Evolutionary conservation across 2,329 filamentous ascomycete species (phyloP), one percentile per base, ranked within the genome.

Genomic region (Fusarium newnesense): DNA sequence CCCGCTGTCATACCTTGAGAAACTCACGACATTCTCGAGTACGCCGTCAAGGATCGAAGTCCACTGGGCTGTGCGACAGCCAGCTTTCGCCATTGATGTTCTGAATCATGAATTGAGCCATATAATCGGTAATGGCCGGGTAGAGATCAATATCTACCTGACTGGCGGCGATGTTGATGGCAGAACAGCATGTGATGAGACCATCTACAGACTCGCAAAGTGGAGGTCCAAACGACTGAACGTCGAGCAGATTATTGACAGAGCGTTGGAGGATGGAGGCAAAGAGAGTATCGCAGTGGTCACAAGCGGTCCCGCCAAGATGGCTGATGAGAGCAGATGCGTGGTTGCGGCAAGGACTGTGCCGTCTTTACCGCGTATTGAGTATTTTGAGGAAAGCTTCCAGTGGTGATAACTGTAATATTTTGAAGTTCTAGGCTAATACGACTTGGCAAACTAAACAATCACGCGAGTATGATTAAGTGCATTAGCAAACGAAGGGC

Each of bases 381-480:
- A 69, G 15, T 69, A 69, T 36, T 69, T 69, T 7, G 66, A 69
- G 11, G 66, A 69, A 36, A 69, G 66, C 9, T 69, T 69, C 7
- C 64, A 69, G 19, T 69, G 64, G 49, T 69, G 26, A 52, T 11
- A 11, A 19, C 1, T 12, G 4, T 10, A n/a, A 1, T 30, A n/a
- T 7, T n/a, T 30, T 9, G 24, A 28, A 9, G 7, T 2, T 16
- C 0, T 39, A 28, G 16, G 9, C 13, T 18, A 16, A 54, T 2
- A 13, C 4, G 2, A 13, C 50, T n/a, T 54, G 36, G 4, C 13
- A 3, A n/a, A 6, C 2, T 7, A 32, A 8, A 19, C 6, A 13
- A 21, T 37, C n/a, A 11, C 3, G 11, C 2, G n/a, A 52, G 8
- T 15, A 9, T 52, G 32, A 11, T 7, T 9, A 50, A 49, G 19